phyloP scores from a whole-genome alignment of 192 early-diverging fungal genomes.

The Coemansia sp. region DNA sequence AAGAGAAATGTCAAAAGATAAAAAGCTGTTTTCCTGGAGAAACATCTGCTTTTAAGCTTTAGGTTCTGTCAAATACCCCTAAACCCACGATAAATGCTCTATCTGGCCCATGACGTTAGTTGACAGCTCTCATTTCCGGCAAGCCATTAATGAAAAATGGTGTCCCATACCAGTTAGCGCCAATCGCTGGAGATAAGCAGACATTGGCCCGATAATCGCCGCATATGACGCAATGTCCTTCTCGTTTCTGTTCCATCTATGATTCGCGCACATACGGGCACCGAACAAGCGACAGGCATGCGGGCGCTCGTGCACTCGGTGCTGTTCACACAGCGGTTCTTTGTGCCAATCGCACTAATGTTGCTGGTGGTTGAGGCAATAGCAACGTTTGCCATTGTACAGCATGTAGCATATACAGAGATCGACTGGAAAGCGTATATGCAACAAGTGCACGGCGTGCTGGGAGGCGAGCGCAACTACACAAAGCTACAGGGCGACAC shows the following conservation, averaged over 20 bases:
- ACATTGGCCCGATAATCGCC: not conserved
- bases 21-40: not conserved
- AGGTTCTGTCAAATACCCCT: not conserved
- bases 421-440: constrained; percentile 98
- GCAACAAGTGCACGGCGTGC: constrained; percentile 81
- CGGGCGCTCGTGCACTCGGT: not conserved
- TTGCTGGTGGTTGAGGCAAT: constrained; percentile 19
- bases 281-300: not conserved
- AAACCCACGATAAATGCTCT: not conserved
- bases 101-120: not conserved
- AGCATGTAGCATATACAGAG: constrained; percentile 69
- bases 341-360: constrained; percentile 9
- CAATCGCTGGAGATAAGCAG: not conserved
- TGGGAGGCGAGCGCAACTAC: constrained; percentile 85
- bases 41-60: not conserved
- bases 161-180: not conserved
- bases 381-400: constrained; percentile 21
- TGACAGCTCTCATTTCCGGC: not conserved
- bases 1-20: not conserved
- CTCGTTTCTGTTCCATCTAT: not conserved
- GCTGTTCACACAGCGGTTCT: constrained; percentile 24
- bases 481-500: constrained; percentile 78
- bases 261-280: not conserved
- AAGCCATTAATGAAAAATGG: too few relatives aligned
- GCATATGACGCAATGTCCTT: not conserved